Evolutionary conservation across 1,284 basidiomycete genomes (phyloP), one percentile per base, ranked within the genome.

Genomic region (Clitocybe nebularis): DNA sequence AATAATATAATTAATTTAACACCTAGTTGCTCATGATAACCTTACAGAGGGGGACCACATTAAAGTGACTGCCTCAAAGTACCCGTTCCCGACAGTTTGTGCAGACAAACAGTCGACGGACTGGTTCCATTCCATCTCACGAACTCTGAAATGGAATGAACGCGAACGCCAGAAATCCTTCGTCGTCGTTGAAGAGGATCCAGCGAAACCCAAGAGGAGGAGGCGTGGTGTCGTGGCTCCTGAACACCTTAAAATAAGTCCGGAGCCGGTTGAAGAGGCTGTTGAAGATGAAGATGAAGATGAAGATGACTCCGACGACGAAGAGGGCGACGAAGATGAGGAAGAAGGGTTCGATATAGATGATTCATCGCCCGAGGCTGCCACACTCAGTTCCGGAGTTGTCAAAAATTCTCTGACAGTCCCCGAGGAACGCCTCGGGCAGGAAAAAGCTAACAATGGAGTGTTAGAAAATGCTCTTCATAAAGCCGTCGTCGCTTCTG

Each of bases 141-240:
- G 93, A n/a, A 98, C 93, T 5, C 74, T 98, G 42, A 93, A 94
- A 61, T 98, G 93, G 92, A 97, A 97, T 67, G 93, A 99, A 63
- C 84, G 96, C 14, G 93, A 97, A 64, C 81, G 93, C 33, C 94
- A 97, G 59, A 97, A 96, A 62, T 94, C 91, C 3, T 97, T 97
- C 56, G 93, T 97, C 29, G 89, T 97, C n/a, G 90, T 97, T 20
- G 93, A 96, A 59, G 92, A 95, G 60, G 92, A 95, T 19, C 79
- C 75, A 1, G 59, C 68, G 8, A 77, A 69, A 53, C 60, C 59
- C 21, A 72, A 67, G 45, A 71, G 55, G 33, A 55, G 48, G 33
- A 59, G 61, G 50, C 49, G 61, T 22, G 41, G 44, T 16, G 45
- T 43, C 17, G 45, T 53, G 1, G 50, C 56, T 7, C 43, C 54